Percentiles rank a stretch among this genome's conserved stretches.
These are phyloP conservation scores for Dryas integrifolia DNA, from an alignment of 331 rosid genomes.

Conservation along the genomic window DNA sequence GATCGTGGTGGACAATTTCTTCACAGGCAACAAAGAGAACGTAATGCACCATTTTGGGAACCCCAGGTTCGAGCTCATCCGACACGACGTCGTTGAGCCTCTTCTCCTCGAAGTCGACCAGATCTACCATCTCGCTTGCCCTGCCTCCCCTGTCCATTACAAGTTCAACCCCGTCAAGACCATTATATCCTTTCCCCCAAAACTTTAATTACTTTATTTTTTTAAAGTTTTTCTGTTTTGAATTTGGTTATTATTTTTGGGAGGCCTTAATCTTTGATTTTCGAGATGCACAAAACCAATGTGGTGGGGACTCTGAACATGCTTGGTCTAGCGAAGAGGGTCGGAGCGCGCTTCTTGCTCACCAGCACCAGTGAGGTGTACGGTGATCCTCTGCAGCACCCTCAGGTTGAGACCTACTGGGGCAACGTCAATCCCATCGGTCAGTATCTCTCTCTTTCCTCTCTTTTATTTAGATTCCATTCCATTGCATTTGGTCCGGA, in stretches of 20 bases:
- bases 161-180: constrained; percentile 96
- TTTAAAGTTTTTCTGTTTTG: background rate
- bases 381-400: constrained; percentile 94
- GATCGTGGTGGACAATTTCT: constrained; percentile 87
- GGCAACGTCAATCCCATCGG: constrained; percentile 98
- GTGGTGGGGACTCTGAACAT: constrained; percentile 94
- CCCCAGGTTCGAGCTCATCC: constrained; percentile 82
- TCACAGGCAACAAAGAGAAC: constrained; percentile 83
- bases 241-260: background rate
- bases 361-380: constrained; percentile 95
- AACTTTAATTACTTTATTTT: background rate
- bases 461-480: background rate
- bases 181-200: constrained; percentile 66
- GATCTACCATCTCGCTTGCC: constrained; percentile 98
- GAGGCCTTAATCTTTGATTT: constrained; percentile 44
- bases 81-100: constrained; percentile 96
- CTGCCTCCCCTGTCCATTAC: constrained; percentile 95
- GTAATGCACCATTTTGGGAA: constrained; percentile 87
- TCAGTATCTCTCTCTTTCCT: constrained; percentile 5
- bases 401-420: constrained; percentile 96
- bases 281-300: constrained; percentile 64
- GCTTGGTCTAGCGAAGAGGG: constrained; percentile 83
- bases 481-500: too few relatives aligned
- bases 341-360: constrained; percentile 79
- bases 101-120: constrained; percentile 86